These are phyloP conservation scores for Setaria italica DNA, from an alignment of 202 grass and related monocot genomes.

Conservation along the genomic window DNA sequence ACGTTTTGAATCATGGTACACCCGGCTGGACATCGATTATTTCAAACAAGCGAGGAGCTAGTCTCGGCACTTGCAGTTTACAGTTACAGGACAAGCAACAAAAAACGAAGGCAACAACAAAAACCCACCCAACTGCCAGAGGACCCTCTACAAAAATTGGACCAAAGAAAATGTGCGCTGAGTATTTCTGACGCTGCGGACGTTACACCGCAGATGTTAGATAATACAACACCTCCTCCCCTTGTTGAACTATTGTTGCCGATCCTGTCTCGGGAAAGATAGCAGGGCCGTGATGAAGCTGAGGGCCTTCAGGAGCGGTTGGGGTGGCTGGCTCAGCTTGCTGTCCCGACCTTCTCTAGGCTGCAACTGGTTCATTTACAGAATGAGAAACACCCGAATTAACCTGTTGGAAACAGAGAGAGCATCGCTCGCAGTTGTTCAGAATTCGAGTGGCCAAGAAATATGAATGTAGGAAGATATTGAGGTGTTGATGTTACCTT, in stretches of 20 bases:
- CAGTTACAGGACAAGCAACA: constrained; percentile 3
- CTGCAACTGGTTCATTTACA: constrained; percentile 95
- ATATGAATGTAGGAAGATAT: not conserved
- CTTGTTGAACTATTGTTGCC: not conserved
- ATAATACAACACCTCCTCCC: not conserved
- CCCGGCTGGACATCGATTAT: not conserved
- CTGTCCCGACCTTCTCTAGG: constrained; percentile 44
- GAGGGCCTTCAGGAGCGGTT: constrained; percentile 56
- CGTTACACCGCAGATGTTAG: not conserved
- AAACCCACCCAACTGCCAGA: not conserved
- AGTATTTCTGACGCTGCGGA: not conserved
- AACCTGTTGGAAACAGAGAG: constrained; percentile 70
- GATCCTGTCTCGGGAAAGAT: constrained; percentile 14
- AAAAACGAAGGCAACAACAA: constrained; percentile 23
- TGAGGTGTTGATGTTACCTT: constrained; percentile 57
- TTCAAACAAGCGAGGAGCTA: constrained; percentile 23
- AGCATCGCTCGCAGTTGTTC: constrained; percentile 42
- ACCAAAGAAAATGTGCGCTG: constrained; percentile 34
- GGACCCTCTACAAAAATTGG: not conserved
- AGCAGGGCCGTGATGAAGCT: constrained; percentile 50
- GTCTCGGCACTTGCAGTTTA: constrained; percentile 13
- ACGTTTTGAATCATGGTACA: constrained; percentile 30
- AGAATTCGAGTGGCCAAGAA: constrained; percentile 1
- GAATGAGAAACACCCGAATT: constrained; percentile 64
- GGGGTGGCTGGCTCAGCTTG: constrained; percentile 48